phyloP scores from a whole-genome alignment of 192 early-diverging fungal species.

The Podila epigama region DNA sequence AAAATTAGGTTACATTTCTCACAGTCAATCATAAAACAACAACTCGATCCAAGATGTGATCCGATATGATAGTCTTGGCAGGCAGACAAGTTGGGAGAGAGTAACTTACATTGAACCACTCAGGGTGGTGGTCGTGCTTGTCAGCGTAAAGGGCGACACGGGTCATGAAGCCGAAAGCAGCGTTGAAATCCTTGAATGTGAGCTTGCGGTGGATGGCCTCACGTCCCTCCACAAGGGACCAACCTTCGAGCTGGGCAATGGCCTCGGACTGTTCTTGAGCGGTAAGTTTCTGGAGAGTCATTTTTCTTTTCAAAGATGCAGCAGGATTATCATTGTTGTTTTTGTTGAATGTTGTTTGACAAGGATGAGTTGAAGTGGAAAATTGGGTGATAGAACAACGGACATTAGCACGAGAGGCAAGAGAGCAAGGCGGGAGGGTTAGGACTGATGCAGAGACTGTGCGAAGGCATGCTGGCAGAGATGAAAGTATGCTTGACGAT shows the following conservation, averaged over 20 bases:
- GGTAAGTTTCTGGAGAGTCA: conserved; percentile 49
- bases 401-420: not conserved
- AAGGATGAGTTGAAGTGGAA: not conserved
- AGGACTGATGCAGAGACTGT: not conserved
- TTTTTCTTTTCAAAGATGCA: not conserved
- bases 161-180: conserved; percentile 96
- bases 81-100: too few relatives aligned
- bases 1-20: not conserved
- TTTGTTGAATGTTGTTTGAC: not conserved
- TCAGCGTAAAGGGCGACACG: conserved; percentile 89
- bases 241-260: conserved; percentile 55
- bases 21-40: not conserved
- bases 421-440: too few relatives aligned
- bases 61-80: too few relatives aligned
- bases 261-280: conserved; percentile 49
- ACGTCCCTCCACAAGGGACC: conserved; percentile 67
- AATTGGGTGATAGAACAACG: not conserved
- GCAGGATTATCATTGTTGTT: too few relatives aligned
- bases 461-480: not conserved
- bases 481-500: not conserved
- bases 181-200: conserved; percentile 81
- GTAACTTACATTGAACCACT: conserved; percentile 88
- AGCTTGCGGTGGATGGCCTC: conserved; percentile 83
- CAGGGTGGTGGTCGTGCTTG: conserved; percentile 93
- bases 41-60: not conserved